Base-by-base conservation (phyloP, 164 flowering plant species). In the Sextonia rubra region DNA sequence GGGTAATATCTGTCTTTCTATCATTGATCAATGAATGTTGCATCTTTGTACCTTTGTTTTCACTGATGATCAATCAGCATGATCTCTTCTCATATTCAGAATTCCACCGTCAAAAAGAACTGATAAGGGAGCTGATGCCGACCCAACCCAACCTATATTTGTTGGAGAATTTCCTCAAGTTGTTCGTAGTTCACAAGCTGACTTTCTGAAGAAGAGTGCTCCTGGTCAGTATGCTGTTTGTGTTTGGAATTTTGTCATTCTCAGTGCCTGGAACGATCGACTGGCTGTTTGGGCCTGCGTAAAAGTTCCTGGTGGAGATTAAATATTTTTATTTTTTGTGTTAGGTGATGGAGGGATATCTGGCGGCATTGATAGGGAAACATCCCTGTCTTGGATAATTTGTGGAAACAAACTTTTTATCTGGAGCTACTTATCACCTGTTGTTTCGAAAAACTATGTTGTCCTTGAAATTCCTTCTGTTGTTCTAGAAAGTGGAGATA, bases 131-230 rank as follows among this genome's bases (percentile, higher is more conserved):
- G 82, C 83, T 68, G 86, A 83, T 60, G 66, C 69, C 20, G 93
- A 89, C 66, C 84, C 80, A 68, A 74, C 71, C 63, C 80, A 88
- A 80, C 98, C 97, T 75, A 91, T 92, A 32, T 90, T 84, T 87
- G 89, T 92, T 82, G 94, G 87, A 78, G 99, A 94, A 70, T 91
- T 92, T 52, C 99, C 99, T 5, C 89, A 87, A 80, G 87, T 81
- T 23, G 90, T 94, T 70, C 97, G 97, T 73, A 89, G 87, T 82
- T 91, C 90, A 61, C 93, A 91, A 72, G 77, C 85, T 65, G 81
- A 73, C 56, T 75, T 80, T 22, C 73, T 81, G 62, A 88, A 82
- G 62, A 85, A 80, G 73, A 80, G 52, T 72, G 64, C 70, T 81
- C 80, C 83, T 74, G 91, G 98, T 92, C 71, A 64, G 85, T 82